phyloP scores from a whole-genome alignment of 306 rosid species.

The Quercus alba region DNA sequence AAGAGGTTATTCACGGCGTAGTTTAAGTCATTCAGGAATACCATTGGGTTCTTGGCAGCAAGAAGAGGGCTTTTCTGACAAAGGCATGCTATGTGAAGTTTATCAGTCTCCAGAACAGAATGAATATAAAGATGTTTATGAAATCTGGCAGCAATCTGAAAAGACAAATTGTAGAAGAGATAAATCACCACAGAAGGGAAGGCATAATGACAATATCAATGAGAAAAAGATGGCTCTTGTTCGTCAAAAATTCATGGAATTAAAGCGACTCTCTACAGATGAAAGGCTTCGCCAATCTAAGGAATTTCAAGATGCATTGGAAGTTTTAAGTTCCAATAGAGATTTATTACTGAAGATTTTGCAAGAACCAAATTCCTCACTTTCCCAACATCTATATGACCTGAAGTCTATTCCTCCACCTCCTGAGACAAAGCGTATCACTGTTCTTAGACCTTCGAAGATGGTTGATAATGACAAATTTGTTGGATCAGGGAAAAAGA shows the following conservation, averaged over 20 bases:
- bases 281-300: slow-evolving; percentile 64
- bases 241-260: slow-evolving; percentile 72
- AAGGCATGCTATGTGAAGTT: slow-evolving; percentile 45
- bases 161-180: slow-evolving; percentile 48
- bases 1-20: slow-evolving; percentile 44
- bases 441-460: slow-evolving; percentile 85
- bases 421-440: slow-evolving; percentile 61
- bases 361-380: slow-evolving; percentile 52
- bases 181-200: slow-evolving; percentile 60
- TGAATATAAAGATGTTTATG: slow-evolving; percentile 53
- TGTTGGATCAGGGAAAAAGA: slow-evolving; percentile 39
- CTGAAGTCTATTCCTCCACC: slow-evolving; percentile 45
- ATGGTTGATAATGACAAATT: slow-evolving; percentile 49
- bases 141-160: slow-evolving; percentile 71
- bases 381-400: slow-evolving; percentile 57
- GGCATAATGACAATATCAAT: slow-evolving; percentile 40
- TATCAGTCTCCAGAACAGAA: slow-evolving; percentile 43
- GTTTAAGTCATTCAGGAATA: slow-evolving; percentile 36
- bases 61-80: slow-evolving; percentile 44
- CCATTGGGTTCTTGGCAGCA: slow-evolving; percentile 51
- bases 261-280: slow-evolving; percentile 58
- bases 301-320: slow-evolving; percentile 77
- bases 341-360: slow-evolving; percentile 66
- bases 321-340: slow-evolving; percentile 74
- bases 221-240: slow-evolving; percentile 68